Evolutionary conservation across 371 early-diverging fungal species (phyloP).

Genomic region (Mucor indicus): DNA sequence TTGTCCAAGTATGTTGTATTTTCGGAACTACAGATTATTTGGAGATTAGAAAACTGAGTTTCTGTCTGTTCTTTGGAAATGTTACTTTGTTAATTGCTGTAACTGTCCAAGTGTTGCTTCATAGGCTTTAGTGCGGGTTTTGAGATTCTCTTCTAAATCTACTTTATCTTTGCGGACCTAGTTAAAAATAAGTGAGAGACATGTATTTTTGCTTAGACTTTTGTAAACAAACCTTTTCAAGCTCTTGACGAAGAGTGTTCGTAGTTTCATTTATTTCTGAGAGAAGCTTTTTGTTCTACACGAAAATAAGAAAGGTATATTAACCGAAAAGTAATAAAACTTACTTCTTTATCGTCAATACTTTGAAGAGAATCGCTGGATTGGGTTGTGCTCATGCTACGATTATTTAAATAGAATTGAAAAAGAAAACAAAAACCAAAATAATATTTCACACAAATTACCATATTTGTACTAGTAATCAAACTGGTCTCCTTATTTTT

Average conservation of each 20-base stretch:
- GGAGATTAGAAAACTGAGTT: neutral
- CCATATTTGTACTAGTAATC: too few relatives aligned
- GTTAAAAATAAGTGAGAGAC: neutral
- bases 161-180: conserved; percentile 50
- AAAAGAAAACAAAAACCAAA: too few relatives aligned
- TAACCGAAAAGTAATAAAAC: too few relatives aligned
- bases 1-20: conserved; percentile 23
- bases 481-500: too few relatives aligned
- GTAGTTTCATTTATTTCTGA: too few relatives aligned
- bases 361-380: too few relatives aligned
- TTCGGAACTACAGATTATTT: conserved; percentile 1
- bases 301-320: too few relatives aligned
- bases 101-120: conserved; percentile 33
- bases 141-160: conserved; percentile 40
- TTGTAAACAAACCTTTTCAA: conserved; percentile 35
- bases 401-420: too few relatives aligned
- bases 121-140: conserved; percentile 39
- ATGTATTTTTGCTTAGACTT: neutral
- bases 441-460: too few relatives aligned
- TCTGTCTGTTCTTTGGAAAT: neutral
- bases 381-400: too few relatives aligned
- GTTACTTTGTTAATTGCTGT: conserved; percentile 26
- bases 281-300: too few relatives aligned
- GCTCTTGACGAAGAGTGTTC: conserved; percentile 41
- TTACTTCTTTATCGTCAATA: too few relatives aligned